These are phyloP conservation scores for Naganishia friedmannii DNA, from an alignment of 768 basidiomycete species.

Conservation along the genomic window DNA sequence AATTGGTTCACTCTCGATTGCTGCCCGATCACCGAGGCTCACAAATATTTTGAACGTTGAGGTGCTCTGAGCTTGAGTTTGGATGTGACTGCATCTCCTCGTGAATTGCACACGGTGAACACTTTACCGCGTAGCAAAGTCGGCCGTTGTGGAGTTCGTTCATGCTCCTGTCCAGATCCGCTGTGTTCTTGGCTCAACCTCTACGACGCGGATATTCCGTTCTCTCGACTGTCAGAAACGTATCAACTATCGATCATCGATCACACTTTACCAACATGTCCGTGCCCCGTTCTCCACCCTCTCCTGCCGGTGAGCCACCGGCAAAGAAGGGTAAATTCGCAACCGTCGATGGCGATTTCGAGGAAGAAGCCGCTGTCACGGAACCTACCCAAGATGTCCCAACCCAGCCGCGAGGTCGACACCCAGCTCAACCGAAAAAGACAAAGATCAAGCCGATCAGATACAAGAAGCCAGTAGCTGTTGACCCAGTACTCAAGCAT, in stretches of 20 bases:
- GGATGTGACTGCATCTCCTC: no score
- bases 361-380: constrained; percentile 10
- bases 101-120: no score
- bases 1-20: constrained; percentile 18
- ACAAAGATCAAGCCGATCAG: constrained; percentile 11
- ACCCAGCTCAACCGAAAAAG: constrained; percentile 16
- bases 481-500: constrained; percentile 29
- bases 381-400: neutral
- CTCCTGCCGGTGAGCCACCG: constrained; percentile 1
- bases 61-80: neutral
- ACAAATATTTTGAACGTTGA: constrained; percentile 5
- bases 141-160: neutral
- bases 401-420: neutral
- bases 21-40: constrained; percentile 19
- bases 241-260: neutral
- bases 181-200: neutral
- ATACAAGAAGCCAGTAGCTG: constrained; percentile 21
- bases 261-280: constrained; percentile 18
- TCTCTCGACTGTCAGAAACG: neutral
- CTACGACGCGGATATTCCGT: neutral
- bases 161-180: constrained; percentile 8
- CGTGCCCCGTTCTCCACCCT: constrained; percentile 26
- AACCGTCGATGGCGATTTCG: constrained; percentile 25
- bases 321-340: constrained; percentile 25
- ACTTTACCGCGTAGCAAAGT: no score